phyloP scores from a whole-genome alignment of 768 basidiomycete genomes.

The Podaxis pistillaris region DNA sequence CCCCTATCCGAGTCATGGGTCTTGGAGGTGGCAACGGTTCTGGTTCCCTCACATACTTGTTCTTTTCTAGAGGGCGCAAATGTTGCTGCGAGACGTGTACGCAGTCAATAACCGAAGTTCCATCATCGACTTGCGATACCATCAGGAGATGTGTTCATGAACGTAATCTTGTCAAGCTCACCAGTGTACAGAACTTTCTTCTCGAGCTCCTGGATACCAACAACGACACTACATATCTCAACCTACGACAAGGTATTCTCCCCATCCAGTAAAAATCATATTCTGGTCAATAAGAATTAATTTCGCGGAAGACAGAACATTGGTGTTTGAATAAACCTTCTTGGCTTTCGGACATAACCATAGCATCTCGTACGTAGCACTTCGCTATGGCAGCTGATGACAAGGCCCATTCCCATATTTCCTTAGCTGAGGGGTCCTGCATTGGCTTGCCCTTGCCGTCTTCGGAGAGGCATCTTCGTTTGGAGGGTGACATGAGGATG shows the following conservation, averaged over 20 bases:
- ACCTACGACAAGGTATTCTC: constrained; percentile 68
- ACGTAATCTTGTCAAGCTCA: constrained; percentile 25
- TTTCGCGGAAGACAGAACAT: constrained; percentile 4
- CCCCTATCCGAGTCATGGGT: constrained; percentile 44
- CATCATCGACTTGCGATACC: constrained; percentile 66
- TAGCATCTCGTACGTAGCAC: constrained; percentile 55
- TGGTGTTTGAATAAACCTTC: constrained; percentile 24
- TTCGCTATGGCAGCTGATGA: constrained; percentile 52
- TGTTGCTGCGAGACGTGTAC: constrained; percentile 34
- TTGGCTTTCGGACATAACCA: constrained; percentile 34
- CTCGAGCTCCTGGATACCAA: constrained; percentile 62
- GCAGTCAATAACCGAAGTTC: constrained; percentile 73
- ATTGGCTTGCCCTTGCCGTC: background rate
- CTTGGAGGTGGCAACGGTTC: constrained; percentile 23
- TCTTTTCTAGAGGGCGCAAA: constrained; percentile 15
- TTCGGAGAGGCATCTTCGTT: constrained; percentile 9
- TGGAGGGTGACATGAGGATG: constrained; percentile 16
- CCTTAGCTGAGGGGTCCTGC: constrained; percentile 17
- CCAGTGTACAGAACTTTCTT: constrained; percentile 58
- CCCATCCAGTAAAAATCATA: constrained; percentile 72
- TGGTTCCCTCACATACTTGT: constrained; percentile 15
- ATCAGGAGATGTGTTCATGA: background rate
- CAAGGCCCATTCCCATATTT: constrained; percentile 56
- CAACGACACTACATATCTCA: constrained; percentile 58
- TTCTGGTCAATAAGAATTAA: constrained; percentile 30